Evolutionary conservation across 164 flowering plant species (phyloP).

Genomic region (Macadamia integrifolia): DNA sequence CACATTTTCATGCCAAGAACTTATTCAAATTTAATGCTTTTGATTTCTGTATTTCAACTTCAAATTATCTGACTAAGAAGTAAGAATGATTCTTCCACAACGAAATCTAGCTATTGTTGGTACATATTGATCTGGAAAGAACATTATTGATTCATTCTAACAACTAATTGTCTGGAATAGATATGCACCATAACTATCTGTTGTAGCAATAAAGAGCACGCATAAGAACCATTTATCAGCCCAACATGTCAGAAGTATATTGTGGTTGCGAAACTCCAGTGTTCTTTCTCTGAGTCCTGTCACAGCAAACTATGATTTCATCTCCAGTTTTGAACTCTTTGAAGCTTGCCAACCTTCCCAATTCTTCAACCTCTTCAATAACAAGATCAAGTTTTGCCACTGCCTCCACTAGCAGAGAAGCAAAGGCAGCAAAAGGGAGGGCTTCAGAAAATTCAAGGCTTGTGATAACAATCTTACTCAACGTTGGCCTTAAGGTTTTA

Average conservation of each 20-base stretch:
- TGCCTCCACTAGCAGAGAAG: conserved; percentile 79
- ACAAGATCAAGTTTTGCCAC: conserved; percentile 80
- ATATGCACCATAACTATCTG: no score
- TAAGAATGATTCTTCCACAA: no score
- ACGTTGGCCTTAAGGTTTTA: conserved; percentile 52
- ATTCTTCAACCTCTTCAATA: conserved; percentile 76
- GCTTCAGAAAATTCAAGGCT: conserved; percentile 94
- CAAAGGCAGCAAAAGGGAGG: conserved; percentile 91
- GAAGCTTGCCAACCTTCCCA: conserved; percentile 61
- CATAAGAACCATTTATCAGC: not conserved
- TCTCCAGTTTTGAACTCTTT: conserved; percentile 40
- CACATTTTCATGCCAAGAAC: no score
- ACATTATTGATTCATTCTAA: no score
- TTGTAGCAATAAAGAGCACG: not conserved
- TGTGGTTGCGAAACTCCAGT: conserved; percentile 1
- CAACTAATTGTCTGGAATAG: no score
- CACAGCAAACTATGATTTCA: conserved; percentile 27
- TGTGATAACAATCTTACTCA: conserved; percentile 64
- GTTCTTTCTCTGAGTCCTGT: conserved; percentile 5
- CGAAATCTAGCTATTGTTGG: no score
- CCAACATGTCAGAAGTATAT: not conserved
- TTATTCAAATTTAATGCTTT: no score
- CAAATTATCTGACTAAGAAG: no score
- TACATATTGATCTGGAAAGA: no score
- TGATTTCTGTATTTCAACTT: no score